These are phyloP conservation scores for Aspergillus sp. DNA, from an alignment of 2,329 filamentous ascomycete genomes.

Conservation along the genomic window DNA sequence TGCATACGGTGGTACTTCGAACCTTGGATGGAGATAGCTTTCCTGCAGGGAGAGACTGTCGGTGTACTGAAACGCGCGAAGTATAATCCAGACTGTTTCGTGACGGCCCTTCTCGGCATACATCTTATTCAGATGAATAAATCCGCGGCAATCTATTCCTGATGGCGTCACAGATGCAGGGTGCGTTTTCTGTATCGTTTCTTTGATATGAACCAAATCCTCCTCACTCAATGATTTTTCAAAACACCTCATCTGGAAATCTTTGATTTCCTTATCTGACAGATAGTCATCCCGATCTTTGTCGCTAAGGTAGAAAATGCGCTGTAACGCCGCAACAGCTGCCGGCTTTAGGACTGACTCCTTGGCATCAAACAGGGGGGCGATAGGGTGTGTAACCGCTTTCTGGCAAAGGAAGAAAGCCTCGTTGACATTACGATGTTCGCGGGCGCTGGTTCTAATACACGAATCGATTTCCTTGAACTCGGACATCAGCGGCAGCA, in stretches of 20 bases:
- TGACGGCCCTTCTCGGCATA: slow-evolving; percentile 97
- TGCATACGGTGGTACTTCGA: slow-evolving; percentile 88
- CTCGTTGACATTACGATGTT: slow-evolving; percentile 92
- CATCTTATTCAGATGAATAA: slow-evolving; percentile 88
- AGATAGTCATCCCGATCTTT: slow-evolving; percentile 93
- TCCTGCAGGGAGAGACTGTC: slow-evolving; percentile 92
- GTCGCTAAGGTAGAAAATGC: slow-evolving; percentile 94
- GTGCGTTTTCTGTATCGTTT: slow-evolving; percentile 71
- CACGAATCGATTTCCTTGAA: slow-evolving; percentile 99
- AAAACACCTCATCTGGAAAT: slow-evolving; percentile 90
- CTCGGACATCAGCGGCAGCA: slow-evolving; percentile 96
- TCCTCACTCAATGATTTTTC: slow-evolving; percentile 78
- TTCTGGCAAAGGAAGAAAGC: slow-evolving; percentile 98
- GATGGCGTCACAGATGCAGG: slow-evolving; percentile 62
- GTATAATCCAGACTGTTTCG: slow-evolving; percentile 96
- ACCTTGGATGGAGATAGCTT: slow-evolving; percentile 85
- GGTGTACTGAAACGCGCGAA: slow-evolving; percentile 93
- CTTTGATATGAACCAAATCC: slow-evolving; percentile 88
- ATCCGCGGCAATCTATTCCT: slow-evolving; percentile 80
- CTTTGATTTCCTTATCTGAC: slow-evolving; percentile 84
- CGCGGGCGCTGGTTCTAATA: slow-evolving; percentile 87
- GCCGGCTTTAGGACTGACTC: slow-evolving; percentile 84
- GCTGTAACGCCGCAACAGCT: slow-evolving; percentile 78
- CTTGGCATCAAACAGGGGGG: slow-evolving; percentile 94
- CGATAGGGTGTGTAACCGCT: slow-evolving; percentile 94